phyloP scores from a whole-genome alignment of 1,284 basidiomycete genomes.

The Ceratobasidium papillatum region DNA sequence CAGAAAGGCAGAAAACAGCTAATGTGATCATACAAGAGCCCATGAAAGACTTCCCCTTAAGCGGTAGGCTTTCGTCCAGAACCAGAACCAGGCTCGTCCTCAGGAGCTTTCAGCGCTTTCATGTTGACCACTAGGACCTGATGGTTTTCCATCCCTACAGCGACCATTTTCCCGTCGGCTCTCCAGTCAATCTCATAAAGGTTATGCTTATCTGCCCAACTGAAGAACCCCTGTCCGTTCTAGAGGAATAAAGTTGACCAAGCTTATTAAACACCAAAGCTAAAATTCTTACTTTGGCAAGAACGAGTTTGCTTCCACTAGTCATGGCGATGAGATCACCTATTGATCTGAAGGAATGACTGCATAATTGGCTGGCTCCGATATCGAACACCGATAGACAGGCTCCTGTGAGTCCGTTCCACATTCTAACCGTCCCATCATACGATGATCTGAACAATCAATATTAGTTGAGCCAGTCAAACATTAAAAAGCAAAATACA shows the following conservation, averaged over 20 bases:
- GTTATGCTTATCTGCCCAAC: slow-evolving; percentile 18
- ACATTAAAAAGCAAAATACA: slow-evolving; percentile 49
- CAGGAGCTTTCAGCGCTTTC: not conserved
- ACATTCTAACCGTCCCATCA: slow-evolving; percentile 75
- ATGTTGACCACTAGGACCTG: slow-evolving; percentile 12
- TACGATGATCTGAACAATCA: slow-evolving; percentile 68
- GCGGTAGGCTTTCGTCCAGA: not conserved
- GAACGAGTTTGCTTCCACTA: slow-evolving; percentile 20
- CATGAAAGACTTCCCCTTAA: not conserved
- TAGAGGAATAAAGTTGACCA: not conserved
- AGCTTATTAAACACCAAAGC: not conserved
- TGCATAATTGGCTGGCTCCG: slow-evolving; percentile 31
- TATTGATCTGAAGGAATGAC: slow-evolving; percentile 28
- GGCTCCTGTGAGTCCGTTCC: slow-evolving; percentile 77
- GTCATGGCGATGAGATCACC: slow-evolving; percentile 25
- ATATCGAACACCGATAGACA: slow-evolving; percentile 68
- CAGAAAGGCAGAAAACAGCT: not conserved
- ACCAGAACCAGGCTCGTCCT: not conserved
- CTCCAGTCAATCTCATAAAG: slow-evolving; percentile 31
- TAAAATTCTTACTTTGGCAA: slow-evolving; percentile 12
- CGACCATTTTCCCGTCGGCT: slow-evolving; percentile 29
- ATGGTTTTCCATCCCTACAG: slow-evolving; percentile 25
- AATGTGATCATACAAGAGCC: not conserved
- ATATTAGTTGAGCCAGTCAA: not conserved
- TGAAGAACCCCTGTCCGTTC: slow-evolving; percentile 34